Evolutionary conservation across 176 grass and related monocot genomes (phyloP).

Genomic region (Metroxylon sagu): DNA sequence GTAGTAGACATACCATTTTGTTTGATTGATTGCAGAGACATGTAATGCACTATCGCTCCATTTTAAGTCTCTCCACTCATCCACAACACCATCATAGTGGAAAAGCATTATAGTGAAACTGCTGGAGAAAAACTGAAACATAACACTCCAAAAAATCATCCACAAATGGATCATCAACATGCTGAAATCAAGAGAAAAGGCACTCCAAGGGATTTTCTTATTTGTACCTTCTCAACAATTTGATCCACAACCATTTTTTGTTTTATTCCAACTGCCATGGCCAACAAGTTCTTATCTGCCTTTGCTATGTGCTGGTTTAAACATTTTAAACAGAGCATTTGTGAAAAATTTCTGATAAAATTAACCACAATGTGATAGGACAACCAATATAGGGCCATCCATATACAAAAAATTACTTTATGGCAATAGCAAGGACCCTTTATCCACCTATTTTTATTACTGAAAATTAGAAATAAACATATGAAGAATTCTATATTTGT

Average conservation of each 20-base stretch:
- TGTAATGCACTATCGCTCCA: slow-evolving; percentile 9
- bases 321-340: too few relatives aligned
- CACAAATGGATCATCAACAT: not conserved
- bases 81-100: slow-evolving; percentile 15
- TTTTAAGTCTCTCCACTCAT: slow-evolving; percentile 15
- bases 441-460: too few relatives aligned
- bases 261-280: slow-evolving; percentile 18
- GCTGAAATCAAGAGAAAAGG: not conserved
- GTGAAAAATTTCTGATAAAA: too few relatives aligned
- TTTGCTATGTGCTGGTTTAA: slow-evolving; percentile 3
- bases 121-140: slow-evolving; percentile 8
- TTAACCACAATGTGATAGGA: too few relatives aligned
- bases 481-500: too few relatives aligned
- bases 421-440: too few relatives aligned
- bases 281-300: slow-evolving; percentile 9
- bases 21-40: slow-evolving; percentile 19
- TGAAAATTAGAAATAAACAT: too few relatives aligned
- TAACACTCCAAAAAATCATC: not conserved
- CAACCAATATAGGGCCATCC: too few relatives aligned
- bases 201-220: not conserved
- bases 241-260: slow-evolving; percentile 11
- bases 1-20: slow-evolving; percentile 3
- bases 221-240: slow-evolving; percentile 13
- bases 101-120: slow-evolving; percentile 13
- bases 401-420: too few relatives aligned